phyloP scores from a whole-genome alignment of 2,329 filamentous ascomycete species.

The Diaporthe vexans region DNA sequence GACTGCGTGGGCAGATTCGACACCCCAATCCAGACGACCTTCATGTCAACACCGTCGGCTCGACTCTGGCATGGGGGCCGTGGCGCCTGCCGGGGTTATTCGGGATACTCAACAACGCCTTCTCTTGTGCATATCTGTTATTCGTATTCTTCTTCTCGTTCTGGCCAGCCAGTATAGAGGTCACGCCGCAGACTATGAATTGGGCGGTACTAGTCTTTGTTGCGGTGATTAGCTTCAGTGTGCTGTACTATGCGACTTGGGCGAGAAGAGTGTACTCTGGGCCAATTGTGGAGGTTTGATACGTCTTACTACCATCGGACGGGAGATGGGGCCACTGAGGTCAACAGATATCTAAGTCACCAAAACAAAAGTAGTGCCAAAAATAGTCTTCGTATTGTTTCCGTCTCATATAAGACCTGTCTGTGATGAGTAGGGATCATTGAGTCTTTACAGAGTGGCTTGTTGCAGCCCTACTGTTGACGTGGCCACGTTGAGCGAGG shows the following conservation, averaged over 20 bases:
- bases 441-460: too few relatives aligned
- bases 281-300: constrained; percentile 49
- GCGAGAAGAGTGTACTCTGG: constrained; percentile 61
- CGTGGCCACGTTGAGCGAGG: too few relatives aligned
- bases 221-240: constrained; percentile 57
- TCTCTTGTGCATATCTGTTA: constrained; percentile 66
- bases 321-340: too few relatives aligned
- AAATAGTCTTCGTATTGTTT: too few relatives aligned
- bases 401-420: too few relatives aligned
- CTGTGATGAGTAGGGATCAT: too few relatives aligned
- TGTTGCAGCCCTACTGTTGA: too few relatives aligned
- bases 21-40: background rate
- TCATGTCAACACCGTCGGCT: constrained; percentile 23
- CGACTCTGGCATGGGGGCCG: constrained; percentile 62
- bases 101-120: constrained; percentile 67
- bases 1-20: constrained; percentile 41
- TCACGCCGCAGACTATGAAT: constrained; percentile 59
- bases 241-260: constrained; percentile 60
- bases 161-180: constrained; percentile 57
- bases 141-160: constrained; percentile 71
- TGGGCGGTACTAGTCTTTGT: constrained; percentile 62
- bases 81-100: constrained; percentile 66
- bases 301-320: fast-evolving
- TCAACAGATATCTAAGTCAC: too few relatives aligned
- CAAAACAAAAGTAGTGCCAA: too few relatives aligned